Evolutionary conservation across 1,139 yeast species (phyloP).

Genomic region (Hyphopichia wangnamkhiaoensis): DNA sequence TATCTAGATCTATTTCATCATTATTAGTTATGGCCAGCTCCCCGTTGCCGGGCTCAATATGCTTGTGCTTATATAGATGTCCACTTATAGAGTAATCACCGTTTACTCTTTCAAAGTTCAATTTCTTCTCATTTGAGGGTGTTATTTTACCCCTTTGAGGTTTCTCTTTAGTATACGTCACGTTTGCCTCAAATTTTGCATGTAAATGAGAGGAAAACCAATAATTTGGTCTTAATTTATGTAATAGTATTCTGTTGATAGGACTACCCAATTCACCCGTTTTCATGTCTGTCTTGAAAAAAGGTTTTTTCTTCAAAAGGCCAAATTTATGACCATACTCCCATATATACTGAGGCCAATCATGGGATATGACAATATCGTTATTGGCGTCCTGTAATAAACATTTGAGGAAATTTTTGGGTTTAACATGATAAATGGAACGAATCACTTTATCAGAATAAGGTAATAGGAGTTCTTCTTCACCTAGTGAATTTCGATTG

Average conservation of each 20-base stretch:
- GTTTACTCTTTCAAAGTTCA: neutral
- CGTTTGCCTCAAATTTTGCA: slow-evolving; percentile 63
- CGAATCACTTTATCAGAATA: slow-evolving; percentile 46
- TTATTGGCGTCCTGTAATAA: slow-evolving; percentile 27
- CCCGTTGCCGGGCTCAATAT: no score
- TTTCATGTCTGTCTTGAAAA: slow-evolving; percentile 63
- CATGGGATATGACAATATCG: slow-evolving; percentile 75
- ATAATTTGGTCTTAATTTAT: slow-evolving; percentile 56
- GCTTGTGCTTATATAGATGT: neutral
- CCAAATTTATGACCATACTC: slow-evolving; percentile 55
- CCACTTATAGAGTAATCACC: slow-evolving; percentile 1
- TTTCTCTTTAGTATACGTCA: slow-evolving; percentile 14
- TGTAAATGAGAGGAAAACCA: slow-evolving; percentile 96
- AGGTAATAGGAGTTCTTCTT: slow-evolving; percentile 49
- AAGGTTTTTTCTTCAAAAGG: slow-evolving; percentile 63
- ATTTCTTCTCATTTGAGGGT: neutral
- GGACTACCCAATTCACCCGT: slow-evolving; percentile 73
- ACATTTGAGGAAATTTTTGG: slow-evolving; percentile 58
- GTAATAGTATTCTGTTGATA: slow-evolving; percentile 57
- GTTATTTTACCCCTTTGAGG: neutral
- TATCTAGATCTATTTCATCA: slow-evolving; percentile 11
- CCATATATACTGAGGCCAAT: slow-evolving; percentile 90
- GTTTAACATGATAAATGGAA: slow-evolving; percentile 75
- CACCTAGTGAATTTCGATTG: slow-evolving; percentile 12
- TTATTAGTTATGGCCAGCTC: slow-evolving; percentile 4